Conservation (phyloP, 2,329 filamentous ascomycete genomes). For the Zymoseptoria passerinii region DNA sequence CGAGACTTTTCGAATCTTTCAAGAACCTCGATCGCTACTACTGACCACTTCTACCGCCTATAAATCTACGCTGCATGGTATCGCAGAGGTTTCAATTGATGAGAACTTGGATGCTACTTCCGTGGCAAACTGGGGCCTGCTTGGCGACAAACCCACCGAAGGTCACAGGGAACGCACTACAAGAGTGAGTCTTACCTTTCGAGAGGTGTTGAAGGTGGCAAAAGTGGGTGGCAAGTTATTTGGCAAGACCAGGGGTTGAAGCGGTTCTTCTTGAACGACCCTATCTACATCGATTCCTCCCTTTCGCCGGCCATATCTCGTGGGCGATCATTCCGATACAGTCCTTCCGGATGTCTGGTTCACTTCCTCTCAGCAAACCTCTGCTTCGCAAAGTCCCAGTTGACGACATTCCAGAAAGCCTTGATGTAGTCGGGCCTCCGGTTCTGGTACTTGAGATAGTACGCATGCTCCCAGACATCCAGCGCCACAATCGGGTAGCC, state of each 20-base stretch:
- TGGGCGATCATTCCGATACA: too few species aligned
- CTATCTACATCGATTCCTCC: not conserved
- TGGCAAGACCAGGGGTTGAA: conserved; percentile 28
- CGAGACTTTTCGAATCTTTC: conserved; percentile 54
- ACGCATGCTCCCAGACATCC: conserved; percentile 93
- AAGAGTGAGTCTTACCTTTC: conserved; percentile 69
- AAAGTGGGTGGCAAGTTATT: conserved; percentile 62
- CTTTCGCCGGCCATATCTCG: too few species aligned
- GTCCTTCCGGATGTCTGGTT: too few species aligned
- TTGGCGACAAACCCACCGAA: conserved; percentile 40
- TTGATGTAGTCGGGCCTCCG: conserved; percentile 66
- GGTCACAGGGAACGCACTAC: conserved; percentile 52
- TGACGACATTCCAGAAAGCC: conserved; percentile 70
- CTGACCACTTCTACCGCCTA: conserved; percentile 64
- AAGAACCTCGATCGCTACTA: conserved; percentile 74
- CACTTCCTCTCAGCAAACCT: conserved; percentile 15
- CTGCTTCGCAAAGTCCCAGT: conserved; percentile 50
- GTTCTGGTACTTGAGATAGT: conserved; percentile 78
- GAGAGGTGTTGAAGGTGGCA: conserved; percentile 78
- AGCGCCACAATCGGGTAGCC: conserved; percentile 59
- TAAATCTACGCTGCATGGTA: conserved; percentile 64
- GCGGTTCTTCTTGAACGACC: not conserved
- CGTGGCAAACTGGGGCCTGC: conserved; percentile 60
- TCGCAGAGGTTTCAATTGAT: conserved; percentile 58
- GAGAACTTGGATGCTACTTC: conserved; percentile 51